Conservation (phyloP, 169 alveolate genomes). For the Eimeria brunetti region DNA sequence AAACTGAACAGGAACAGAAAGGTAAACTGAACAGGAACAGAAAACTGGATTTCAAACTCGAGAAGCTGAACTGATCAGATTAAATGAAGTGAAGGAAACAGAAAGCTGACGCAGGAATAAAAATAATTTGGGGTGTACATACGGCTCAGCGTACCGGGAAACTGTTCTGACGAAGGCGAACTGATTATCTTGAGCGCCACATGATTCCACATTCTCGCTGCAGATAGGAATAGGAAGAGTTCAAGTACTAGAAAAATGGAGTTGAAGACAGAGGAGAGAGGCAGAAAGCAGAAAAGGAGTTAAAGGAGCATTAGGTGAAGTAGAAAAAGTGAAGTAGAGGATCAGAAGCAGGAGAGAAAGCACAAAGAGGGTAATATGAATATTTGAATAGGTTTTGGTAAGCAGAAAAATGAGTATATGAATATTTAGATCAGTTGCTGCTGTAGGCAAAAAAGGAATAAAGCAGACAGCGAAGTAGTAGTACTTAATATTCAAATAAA, state of each 20-base stretch:
- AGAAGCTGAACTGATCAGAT: not conserved
- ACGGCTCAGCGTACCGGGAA: conserved; percentile 57
- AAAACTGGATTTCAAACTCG: no score
- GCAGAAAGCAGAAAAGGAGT: not conserved
- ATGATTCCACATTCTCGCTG: conserved; percentile 13
- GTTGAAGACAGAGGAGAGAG: no score
- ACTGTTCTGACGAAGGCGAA: conserved; percentile 66
- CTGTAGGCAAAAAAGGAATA: not conserved
- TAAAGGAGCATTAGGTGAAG: not conserved
- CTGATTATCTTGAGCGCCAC: conserved; percentile 47
- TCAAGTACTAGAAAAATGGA: no score
- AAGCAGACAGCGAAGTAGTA: not conserved
- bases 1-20: no score
- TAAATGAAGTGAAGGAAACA: not conserved
- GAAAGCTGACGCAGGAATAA: not conserved
- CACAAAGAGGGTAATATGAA: not conserved
- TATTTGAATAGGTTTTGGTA: not conserved
- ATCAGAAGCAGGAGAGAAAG: not conserved
- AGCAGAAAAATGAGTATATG: not conserved
- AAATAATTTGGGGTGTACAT: not conserved
- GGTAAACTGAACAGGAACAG: no score
- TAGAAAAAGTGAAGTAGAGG: no score
- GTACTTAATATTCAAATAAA: not conserved
- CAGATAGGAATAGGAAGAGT: not conserved
- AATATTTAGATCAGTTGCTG: not conserved